A percentile compares a stretch with the other conserved stretches of the same genome.
Conservation (phyloP, 306 rosid species). For the Dryas alaskensis region DNA sequence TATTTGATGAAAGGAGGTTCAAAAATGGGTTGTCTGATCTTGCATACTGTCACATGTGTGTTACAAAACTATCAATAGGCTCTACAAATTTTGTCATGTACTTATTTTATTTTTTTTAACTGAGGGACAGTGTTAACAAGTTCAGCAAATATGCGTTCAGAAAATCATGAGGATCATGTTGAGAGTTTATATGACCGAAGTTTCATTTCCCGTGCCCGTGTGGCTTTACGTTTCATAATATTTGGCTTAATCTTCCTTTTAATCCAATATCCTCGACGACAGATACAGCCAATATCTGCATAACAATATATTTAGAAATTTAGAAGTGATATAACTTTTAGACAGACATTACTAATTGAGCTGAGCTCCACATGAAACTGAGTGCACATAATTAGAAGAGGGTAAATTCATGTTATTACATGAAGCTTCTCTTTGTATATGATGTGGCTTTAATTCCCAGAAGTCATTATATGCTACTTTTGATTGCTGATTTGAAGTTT, state of each 20-base stretch:
- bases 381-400: not conserved
- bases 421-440: not conserved
- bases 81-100: not conserved
- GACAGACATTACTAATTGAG: not conserved
- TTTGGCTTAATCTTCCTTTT: not conserved
- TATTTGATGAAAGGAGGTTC: conserved; percentile 17
- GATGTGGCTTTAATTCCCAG: conserved; percentile 6
- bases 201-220: not conserved
- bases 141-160: not conserved
- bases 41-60: not conserved
- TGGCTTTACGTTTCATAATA: not conserved
- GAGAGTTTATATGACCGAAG: not conserved
- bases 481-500: too few species aligned
- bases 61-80: not conserved
- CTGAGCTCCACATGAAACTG: not conserved
- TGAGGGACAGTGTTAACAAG: not conserved
- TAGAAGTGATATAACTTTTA: not conserved
- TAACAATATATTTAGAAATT: not conserved
- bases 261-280: not conserved
- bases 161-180: not conserved
- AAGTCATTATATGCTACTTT: not conserved
- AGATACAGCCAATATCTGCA: not conserved
- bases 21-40: not conserved
- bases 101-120: not conserved
- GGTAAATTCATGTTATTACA: not conserved